These are phyloP conservation scores for Gloeophyllum trabeum DNA, from an alignment of 768 basidiomycete genomes.

Conservation along the genomic window DNA sequence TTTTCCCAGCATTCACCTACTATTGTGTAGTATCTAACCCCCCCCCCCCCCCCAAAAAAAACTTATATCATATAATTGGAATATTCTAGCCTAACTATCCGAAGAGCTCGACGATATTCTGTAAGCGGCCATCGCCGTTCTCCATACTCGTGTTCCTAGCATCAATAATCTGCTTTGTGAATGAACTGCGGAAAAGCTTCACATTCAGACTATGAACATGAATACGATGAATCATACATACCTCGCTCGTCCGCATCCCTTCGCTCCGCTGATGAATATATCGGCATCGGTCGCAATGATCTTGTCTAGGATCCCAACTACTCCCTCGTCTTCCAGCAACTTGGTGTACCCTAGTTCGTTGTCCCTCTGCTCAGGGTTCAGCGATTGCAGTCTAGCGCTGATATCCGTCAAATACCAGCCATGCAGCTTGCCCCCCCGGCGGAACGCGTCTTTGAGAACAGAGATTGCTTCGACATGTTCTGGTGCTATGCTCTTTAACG, in stretches of 20 bases:
- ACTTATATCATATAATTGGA: too few relatives aligned
- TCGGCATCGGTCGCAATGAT: slow-evolving; percentile 35
- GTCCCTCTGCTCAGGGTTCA: slow-evolving; percentile 7
- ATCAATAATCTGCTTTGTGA: slow-evolving; percentile 41
- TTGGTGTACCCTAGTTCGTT: slow-evolving; percentile 12
- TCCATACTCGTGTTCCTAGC: slow-evolving; percentile 20
- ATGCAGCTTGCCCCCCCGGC: slow-evolving; percentile 24
- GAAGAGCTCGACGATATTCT: slow-evolving; percentile 34
- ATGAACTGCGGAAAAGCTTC: slow-evolving; percentile 27
- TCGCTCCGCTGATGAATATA: slow-evolving; percentile 38
- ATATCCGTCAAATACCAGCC: slow-evolving; percentile 33
- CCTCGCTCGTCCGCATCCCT: slow-evolving; percentile 36
- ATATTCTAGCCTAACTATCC: too few relatives aligned
- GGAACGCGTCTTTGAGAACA: slow-evolving; percentile 32
- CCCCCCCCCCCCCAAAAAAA: too few relatives aligned
- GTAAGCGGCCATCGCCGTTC: slow-evolving; percentile 13
- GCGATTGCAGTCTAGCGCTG: slow-evolving; percentile 13
- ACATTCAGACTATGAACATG: neutral
- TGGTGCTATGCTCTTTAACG: slow-evolving; percentile 29
- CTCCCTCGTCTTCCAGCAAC: slow-evolving; percentile 34
- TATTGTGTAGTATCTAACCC: too few relatives aligned
- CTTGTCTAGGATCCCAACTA: slow-evolving; percentile 47
- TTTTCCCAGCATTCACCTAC: too few relatives aligned
- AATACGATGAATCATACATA: slow-evolving; percentile 13
- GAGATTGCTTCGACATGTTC: slow-evolving; percentile 34